Evolutionary conservation across 495 filamentous ascomycete genomes (phyloP).

Genomic region (Chaetomium fimeti): DNA sequence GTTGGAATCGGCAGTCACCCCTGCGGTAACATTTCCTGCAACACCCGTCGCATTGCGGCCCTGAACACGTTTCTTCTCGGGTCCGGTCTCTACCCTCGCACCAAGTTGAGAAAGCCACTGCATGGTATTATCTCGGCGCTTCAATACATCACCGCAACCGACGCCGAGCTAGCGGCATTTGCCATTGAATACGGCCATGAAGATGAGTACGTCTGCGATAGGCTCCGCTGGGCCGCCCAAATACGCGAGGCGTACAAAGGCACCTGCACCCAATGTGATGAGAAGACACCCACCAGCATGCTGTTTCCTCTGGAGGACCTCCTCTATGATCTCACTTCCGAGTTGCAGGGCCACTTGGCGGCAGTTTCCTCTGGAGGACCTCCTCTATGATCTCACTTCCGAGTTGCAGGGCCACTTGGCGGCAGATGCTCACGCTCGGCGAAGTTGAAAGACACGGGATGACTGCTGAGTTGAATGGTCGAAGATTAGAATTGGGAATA

Average conservation of each 20-base stretch:
- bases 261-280: constrained; percentile 14
- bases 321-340: constrained; percentile 11
- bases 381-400: constrained; percentile 12
- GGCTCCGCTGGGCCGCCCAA: background rate
- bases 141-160: constrained; percentile 8
- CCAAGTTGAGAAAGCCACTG: background rate
- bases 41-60: constrained; percentile 10
- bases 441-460: too few relatives aligned
- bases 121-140: constrained; percentile 7
- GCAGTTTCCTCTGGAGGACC: constrained; percentile 13
- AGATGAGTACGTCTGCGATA: background rate
- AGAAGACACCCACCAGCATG: constrained; percentile 17
- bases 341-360: constrained; percentile 5
- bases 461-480: too few relatives aligned
- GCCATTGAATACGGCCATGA: background rate
- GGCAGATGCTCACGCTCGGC: background rate
- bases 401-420: constrained; percentile 9
- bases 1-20: constrained; percentile 3
- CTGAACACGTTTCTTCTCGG: constrained; percentile 5
- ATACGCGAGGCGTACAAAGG: constrained; percentile 7
- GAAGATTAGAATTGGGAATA: too few relatives aligned
- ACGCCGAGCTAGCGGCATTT: constrained; percentile 2
- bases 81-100: constrained; percentile 8
- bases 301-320: constrained; percentile 23
- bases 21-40: constrained; percentile 7